Evolutionary conservation across 345 rosid genomes (phyloP).

Genomic region (Pugionium cornutum): DNA sequence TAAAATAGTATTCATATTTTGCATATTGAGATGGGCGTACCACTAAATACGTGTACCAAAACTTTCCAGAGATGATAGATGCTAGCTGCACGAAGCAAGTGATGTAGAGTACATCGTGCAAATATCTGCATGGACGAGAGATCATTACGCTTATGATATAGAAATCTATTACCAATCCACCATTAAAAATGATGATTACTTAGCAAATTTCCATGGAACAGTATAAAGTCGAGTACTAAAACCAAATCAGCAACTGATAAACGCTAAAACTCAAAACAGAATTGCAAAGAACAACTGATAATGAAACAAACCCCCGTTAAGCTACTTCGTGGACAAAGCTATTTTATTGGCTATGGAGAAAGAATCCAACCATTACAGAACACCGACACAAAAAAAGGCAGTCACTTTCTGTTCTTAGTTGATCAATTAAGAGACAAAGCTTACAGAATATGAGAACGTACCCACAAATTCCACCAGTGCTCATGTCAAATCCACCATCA

Average conservation of each 20-base stretch:
- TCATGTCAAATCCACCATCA: slow-evolving; percentile 91
- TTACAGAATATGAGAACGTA: slow-evolving; percentile 30
- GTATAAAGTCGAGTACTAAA: background rate
- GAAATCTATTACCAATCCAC: background rate
- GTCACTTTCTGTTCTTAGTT: background rate
- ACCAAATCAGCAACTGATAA: background rate
- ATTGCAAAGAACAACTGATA: background rate
- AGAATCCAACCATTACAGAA: background rate
- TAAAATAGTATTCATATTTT: background rate
- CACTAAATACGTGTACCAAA: slow-evolving; percentile 83
- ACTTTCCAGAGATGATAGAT: slow-evolving; percentile 79
- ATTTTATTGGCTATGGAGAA: slow-evolving; percentile 11
- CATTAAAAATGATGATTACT: background rate
- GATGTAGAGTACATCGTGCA: slow-evolving; percentile 78
- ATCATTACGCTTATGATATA: slow-evolving; percentile 4
- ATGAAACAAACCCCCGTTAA: background rate
- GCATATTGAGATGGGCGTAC: slow-evolving; percentile 39
- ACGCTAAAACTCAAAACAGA: background rate
- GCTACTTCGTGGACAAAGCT: slow-evolving; percentile 1
- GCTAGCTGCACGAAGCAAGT: slow-evolving; percentile 82
- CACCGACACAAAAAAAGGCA: background rate
- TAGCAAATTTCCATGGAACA: background rate
- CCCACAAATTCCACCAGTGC: slow-evolving; percentile 91
- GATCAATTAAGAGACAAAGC: background rate
- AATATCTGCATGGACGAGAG: slow-evolving; percentile 52